Evolutionary conservation across 129 eudicot genomes (phyloP).

Genomic region (Flaveria linearis): DNA sequence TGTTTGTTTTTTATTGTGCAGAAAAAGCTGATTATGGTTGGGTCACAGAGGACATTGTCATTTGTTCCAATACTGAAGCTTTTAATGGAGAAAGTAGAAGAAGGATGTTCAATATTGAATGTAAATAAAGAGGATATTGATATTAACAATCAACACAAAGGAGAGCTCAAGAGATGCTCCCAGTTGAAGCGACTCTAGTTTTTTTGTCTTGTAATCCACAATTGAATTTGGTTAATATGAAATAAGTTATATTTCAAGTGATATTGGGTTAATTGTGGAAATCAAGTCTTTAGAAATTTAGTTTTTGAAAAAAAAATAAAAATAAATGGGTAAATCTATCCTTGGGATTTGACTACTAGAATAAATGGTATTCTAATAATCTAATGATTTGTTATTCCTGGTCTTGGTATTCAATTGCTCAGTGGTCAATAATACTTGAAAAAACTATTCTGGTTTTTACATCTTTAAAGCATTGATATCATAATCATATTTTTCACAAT

Average conservation of each 20-base stretch:
- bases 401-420: too few species aligned
- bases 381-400: too few species aligned
- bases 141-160: constrained; percentile 30
- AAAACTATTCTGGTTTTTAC: too few species aligned
- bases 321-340: too few species aligned
- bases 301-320: too few species aligned
- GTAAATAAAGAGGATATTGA: constrained; percentile 60
- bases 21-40: constrained; percentile 96
- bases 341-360: too few species aligned
- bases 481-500: too few species aligned
- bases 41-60: constrained; percentile 77
- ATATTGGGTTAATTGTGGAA: not conserved
- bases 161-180: constrained; percentile 72
- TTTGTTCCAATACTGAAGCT: constrained; percentile 88
- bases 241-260: constrained; percentile 16
- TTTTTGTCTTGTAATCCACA: not conserved
- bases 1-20: constrained; percentile 41
- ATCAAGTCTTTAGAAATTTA: not conserved
- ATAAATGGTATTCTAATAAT: not conserved
- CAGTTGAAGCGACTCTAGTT: constrained; percentile 37
- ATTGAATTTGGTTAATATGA: constrained; percentile 14
- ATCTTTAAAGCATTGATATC: too few species aligned
- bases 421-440: too few species aligned
- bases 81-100: constrained; percentile 78
- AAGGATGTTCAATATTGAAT: constrained; percentile 55